These are phyloP conservation scores for Trichosporon sp. DNA, from an alignment of 1,284 basidiomycete species.

Conservation along the genomic window DNA sequence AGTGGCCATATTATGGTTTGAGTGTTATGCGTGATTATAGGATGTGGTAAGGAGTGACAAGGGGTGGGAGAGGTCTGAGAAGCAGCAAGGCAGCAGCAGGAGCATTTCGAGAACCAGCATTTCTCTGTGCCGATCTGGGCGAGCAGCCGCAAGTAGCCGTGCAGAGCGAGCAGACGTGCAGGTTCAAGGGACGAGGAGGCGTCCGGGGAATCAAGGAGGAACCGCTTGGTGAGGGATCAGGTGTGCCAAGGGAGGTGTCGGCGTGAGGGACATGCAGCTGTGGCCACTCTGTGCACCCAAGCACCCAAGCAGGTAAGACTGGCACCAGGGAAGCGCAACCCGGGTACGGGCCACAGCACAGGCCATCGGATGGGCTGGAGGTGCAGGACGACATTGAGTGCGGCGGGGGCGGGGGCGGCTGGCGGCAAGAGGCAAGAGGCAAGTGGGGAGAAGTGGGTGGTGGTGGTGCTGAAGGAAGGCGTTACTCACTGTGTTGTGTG, in stretches of 20 bases:
- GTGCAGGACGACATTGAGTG: neutral
- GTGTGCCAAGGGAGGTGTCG: neutral
- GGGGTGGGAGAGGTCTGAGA: neutral
- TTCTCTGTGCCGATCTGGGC: neutral
- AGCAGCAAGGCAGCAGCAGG: neutral
- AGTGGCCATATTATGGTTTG: neutral
- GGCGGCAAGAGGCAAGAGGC: neutral
- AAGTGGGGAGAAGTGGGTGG: neutral
- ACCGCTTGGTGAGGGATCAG: neutral
- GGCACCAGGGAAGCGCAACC: neutral
- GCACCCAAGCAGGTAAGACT: neutral
- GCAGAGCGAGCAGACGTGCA: neutral
- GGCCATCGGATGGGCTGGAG: neutral
- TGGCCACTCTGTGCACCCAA: neutral
- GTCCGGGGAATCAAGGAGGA: conserved; percentile 4
- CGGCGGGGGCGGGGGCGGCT: neutral
- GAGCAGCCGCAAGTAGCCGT: neutral
- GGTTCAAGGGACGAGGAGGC: neutral
- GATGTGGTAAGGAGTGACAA: conserved; percentile 6
- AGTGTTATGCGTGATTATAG: neutral
- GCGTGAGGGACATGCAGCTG: neutral
- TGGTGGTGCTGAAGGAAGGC: neutral
- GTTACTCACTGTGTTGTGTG: neutral
- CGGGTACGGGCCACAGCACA: neutral
- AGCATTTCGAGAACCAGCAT: neutral